Evolutionary conservation across 2,329 filamentous ascomycete genomes (phyloP), one percentile per base, ranked within the genome.

Genomic region (Cytospora mali): DNA sequence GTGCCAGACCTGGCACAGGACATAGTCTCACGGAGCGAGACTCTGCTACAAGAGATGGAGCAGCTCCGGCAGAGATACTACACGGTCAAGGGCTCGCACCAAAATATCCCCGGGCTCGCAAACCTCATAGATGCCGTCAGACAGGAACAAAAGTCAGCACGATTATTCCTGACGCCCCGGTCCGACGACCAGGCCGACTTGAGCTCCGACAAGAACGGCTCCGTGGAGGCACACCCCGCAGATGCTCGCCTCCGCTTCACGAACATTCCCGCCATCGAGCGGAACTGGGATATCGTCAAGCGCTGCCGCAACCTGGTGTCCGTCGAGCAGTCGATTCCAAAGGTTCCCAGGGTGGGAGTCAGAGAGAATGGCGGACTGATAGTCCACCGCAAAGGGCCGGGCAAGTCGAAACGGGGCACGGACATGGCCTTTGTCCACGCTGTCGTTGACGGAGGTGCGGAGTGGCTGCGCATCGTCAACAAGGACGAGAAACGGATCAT

Each of bases 391-490:
- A 23, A 21, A 7, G 33, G 33, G 46, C 11, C 13, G 13, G 46
- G 46, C 16, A 25, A 66, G 55, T 13, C 28, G 13, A 46, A 51
- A 14, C 13, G 46, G 33, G 53, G 42, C 29, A 46, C 25, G 13
- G 60, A 58, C 16, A 33, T 39, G 27, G 29, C 55, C 27, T 55
- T 51, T 7, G 61, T 68, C 5, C 71, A 75, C 46, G 74, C 73
- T 1, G 70, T 75, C 3, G 71, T 74, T 2, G 72, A 75, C 42
- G 69, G 70, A 31, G 74, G 74, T 5, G 69, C 69, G 1, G 69
- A 69, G 23, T 76, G 74, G 74, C 64, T 76, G 33, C 74, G 74
- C 29, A 71, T 75, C 53, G 49, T 75, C 25, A 71, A 68, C 51
- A 72, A 70, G n/a, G 69, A 71, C 0, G 68, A 72, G 35, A 64